Evolutionary conservation across 2,329 filamentous ascomycete genomes (phyloP), one percentile per base, ranked within the genome.

Genomic region (Arthrinium phaeospermum): DNA sequence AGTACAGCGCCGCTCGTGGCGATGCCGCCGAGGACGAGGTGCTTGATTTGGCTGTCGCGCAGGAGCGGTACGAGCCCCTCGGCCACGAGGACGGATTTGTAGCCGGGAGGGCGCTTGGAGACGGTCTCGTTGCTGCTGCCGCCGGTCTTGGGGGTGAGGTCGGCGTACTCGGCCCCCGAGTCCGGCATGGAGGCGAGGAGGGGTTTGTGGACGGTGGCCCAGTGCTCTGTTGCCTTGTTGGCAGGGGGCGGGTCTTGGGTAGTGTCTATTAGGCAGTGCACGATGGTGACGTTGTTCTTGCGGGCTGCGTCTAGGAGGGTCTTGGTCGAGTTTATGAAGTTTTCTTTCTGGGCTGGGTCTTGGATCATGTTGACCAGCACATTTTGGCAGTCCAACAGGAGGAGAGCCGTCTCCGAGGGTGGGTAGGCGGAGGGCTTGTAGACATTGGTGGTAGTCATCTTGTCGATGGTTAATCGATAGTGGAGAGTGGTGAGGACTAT

Each of bases 351-450:
- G 2, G 5, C 24, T 6, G 69, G 64, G 44, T 67, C 69, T 14
- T 47, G 68, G 1, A 75, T 70, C 69, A 73, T 74, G 46, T 67
- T 41, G 13, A 75, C 49, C 2, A 73, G 67, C 1, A 72, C 27
- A 27, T 75, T 76, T 45, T 74, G 68, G 67, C 72, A 75, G 53
- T 76, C 75, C 13, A 76, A 72, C 12, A 76, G 68, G 19, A 75
- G 41, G 16, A 76, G 72, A 4, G 75, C 75, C 3, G 74, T 76
- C 24, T 74, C 46, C 8, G 74, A 73, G n/a, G 70, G 70, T 16
- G 44, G 67, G 69, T 72, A 74, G 53, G 34, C 51, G 46, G 74
- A 71, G 10, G 74, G 74, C 14, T 74, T 24, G 27, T 71, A 53
- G 27, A 27, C 27, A 10, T 19, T 49, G 46, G 19, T 8, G n/a